Percentiles rank a stretch among this genome's conserved stretches.
phyloP scores from a whole-genome alignment of 768 basidiomycete species.

The Ramaria sp. region DNA sequence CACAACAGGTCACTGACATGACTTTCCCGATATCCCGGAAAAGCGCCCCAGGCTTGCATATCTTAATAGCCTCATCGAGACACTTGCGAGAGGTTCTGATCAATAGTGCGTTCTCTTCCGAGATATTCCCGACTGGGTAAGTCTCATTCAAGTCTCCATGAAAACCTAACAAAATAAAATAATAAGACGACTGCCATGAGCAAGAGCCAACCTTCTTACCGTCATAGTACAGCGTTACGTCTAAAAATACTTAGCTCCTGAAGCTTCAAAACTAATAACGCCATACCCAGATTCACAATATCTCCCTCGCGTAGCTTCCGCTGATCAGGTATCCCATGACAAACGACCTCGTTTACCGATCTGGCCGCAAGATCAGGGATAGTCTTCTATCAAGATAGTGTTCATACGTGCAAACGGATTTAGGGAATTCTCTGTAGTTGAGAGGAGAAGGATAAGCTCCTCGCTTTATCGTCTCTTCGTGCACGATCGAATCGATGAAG shows the following conservation, averaged over 20 bases:
- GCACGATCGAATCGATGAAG: conserved; percentile 88
- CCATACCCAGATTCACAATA: conserved; percentile 85
- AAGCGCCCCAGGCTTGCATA: conserved; percentile 88
- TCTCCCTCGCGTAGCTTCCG: conserved; percentile 82
- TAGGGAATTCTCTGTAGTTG: conserved; percentile 85
- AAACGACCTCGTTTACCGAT: conserved; percentile 91
- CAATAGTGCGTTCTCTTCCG: conserved; percentile 73
- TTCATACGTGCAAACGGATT: conserved; percentile 90
- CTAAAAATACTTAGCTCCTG: conserved; percentile 26
- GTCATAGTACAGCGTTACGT: conserved; percentile 70
- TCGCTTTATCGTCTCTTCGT: conserved; percentile 82
- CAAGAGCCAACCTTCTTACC: conserved; percentile 29
- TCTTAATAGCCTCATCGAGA: conserved; percentile 80
- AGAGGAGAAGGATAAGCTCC: conserved; percentile 91
- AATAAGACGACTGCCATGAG: background rate
- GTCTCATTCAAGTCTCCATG: conserved; percentile 92
- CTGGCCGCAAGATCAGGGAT: conserved; percentile 23
- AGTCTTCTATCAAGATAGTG: background rate
- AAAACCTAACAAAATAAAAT: conserved; percentile 41
- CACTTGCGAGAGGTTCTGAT: conserved; percentile 75
- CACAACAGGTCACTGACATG: conserved; percentile 46
- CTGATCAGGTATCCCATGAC: conserved; percentile 93
- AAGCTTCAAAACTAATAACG: background rate
- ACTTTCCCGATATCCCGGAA: conserved; percentile 81
- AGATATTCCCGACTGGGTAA: conserved; percentile 80